Base-by-base conservation (phyloP, 768 basidiomycete species). In the Podaxis rugospora region DNA sequence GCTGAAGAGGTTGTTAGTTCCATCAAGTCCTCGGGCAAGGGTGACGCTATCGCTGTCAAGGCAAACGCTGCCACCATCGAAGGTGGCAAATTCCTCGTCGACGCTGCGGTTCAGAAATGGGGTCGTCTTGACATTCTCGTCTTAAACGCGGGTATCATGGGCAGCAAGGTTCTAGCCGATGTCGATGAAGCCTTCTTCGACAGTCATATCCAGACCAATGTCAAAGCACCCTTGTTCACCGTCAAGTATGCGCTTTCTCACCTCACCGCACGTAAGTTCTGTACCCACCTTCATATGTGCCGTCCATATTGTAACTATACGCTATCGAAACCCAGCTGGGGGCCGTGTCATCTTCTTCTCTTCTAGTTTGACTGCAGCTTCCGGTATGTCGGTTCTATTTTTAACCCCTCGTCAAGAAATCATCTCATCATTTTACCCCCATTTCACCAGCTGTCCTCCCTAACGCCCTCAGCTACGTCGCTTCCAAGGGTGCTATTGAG, bases 291-390 rank as follows among this genome's bases (percentile, higher is more conserved):
- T 18, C 16, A 5, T 4, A 18, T 7, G 16, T 1, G 23, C 11
- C 6, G 5, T n/a, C n/a, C 6, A 27, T 4, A 13, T 25, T n/a
- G 10, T 50, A 35, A 37, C 49, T 57, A 52, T 35, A 42, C 21
- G 6, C 44, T 55, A 1, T 57, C 14, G 23, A 47, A 3, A 62
- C 25, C 51, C 52, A 80, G 79, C 77, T 44, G 84, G 84, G 7
- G 79, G 82, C 2, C 78, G 83, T 5, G 77, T 86, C 59, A 78
- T 87, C 46, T 84, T 86, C 72, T 78, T 85, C 69, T 84, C 83
- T 0, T 77, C 78, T 3, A 81, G 80, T 42, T 68, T 86, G 47
- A 81, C 83, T 5, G 65, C 64, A 18, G 72, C 77, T 7, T 76
- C 80, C 0, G 67, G 77, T 76, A 65, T 14, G 72, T 65, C 37